These are phyloP conservation scores for Mycena galopus DNA, from an alignment of 768 basidiomycete species.

Conservation along the genomic window DNA sequence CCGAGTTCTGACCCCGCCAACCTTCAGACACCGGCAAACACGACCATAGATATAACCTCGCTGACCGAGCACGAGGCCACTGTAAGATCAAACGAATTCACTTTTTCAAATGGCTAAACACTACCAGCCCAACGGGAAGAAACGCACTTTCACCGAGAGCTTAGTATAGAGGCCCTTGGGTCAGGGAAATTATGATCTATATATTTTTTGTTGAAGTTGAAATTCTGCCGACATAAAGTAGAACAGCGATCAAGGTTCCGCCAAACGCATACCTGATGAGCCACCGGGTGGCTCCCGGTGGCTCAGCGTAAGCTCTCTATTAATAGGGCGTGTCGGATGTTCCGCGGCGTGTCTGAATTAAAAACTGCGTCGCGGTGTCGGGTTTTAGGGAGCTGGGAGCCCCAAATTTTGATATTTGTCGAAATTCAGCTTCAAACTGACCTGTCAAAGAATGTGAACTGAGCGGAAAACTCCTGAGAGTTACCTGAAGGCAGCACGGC, in stretches of 20 bases:
- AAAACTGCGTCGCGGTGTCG: no score
- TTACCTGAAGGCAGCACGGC: no score
- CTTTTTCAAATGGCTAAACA: neutral
- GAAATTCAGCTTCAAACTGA: no score
- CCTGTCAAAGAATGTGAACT: no score
- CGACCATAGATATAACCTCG: neutral
- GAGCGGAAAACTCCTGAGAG: no score
- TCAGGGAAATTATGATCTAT: neutral
- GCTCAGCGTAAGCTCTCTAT: no score
- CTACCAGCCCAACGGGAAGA: neutral
- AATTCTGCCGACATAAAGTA: neutral
- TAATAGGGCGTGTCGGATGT: no score
- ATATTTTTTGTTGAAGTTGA: neutral
- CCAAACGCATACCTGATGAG: no score
- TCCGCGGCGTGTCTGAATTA: no score
- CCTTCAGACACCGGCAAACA: neutral
- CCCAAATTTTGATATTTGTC: no score
- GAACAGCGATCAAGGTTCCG: neutral
- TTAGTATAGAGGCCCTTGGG: neutral
- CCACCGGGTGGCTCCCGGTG: no score
- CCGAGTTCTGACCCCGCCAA: neutral
- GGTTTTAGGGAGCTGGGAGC: no score
- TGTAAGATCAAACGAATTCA: neutral
- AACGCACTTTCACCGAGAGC: neutral
- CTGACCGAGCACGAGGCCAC: neutral